Evolutionary conservation across 1,284 basidiomycete species (phyloP), one percentile per base, ranked within the genome.

Genomic region (Gomphus sp.): DNA sequence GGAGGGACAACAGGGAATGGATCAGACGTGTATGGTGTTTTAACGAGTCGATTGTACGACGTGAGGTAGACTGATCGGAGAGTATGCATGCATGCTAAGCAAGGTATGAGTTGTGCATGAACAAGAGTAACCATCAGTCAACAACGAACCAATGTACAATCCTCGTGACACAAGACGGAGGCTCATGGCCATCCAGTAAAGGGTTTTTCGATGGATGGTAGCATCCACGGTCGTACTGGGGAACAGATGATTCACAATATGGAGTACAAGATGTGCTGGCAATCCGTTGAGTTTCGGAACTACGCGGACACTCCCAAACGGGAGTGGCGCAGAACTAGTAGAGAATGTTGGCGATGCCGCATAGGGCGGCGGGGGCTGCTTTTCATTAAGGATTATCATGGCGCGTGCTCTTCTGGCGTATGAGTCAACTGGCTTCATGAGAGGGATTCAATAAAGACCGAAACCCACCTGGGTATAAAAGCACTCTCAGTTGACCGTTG

Each of bases 41-140:
- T 79, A 61, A 91, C 76, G 55, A 84, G 76, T 9, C 74, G 71
- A n/a, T 72, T 70, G 67, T 91, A 91, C 1, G 79, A 73, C 6
- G 81, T 78, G 50, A 91, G 73, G 67, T 87, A 89, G 2, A 80
- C 80, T 0, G 86, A 87, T 36, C 89, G 80, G 10, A 91, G 75
- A 55, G 89, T 78, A 65, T 89, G 84, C 87, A 89, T 89, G 68
- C 80, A 87, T 9, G 87, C 87, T 86, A 28, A 28, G 28, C 4
- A 28, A 28, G 3, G 28, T 4, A 28, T 28, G 28, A 28, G 28
- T 2, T 28, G 28, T 28, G 28, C 28, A 28, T 28, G 28, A 28
- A 28, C 4, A 28, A 28, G 28, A 28, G 4, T 28, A 28, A 28
- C 28, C 4, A 4, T 4, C 28, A 28, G 28, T 4, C 28, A 28